Conservation (phyloP, 2,329 filamentous ascomycete genomes). For the Trichoderma simmonsii region DNA sequence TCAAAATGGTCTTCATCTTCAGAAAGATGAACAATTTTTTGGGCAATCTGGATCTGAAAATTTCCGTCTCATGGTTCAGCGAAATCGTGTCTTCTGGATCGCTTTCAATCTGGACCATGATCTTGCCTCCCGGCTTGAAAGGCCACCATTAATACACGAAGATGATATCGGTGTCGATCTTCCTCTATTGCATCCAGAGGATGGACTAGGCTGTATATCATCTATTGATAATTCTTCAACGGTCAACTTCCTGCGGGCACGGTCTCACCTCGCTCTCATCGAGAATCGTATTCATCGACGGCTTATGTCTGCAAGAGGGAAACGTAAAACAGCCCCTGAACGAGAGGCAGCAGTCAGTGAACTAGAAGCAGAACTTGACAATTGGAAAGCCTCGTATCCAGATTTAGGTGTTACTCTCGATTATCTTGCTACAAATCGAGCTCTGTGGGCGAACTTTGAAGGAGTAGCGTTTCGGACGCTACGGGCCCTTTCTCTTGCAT, state of each 20-base stretch:
- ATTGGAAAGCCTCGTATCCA: neutral
- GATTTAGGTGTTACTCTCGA: neutral
- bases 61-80: neutral
- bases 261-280: slow-evolving; percentile 1
- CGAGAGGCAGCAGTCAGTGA: neutral
- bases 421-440: neutral
- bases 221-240: neutral
- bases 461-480: neutral
- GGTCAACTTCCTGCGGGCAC: neutral
- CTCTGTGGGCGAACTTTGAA: neutral
- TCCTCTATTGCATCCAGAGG: neutral
- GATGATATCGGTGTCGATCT: neutral
- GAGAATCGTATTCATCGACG: neutral
- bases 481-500: neutral
- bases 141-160: neutral
- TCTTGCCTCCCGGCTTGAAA: neutral
- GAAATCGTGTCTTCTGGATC: slow-evolving; percentile 5
- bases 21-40: neutral
- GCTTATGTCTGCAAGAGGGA: neutral
- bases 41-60: neutral
- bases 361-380: neutral
- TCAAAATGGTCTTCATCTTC: neutral
- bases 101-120: neutral
- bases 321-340: neutral
- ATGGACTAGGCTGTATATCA: neutral